Evolutionary conservation across 2,329 filamentous ascomycete genomes (phyloP).

Genomic region (Talaromyces sp.): DNA sequence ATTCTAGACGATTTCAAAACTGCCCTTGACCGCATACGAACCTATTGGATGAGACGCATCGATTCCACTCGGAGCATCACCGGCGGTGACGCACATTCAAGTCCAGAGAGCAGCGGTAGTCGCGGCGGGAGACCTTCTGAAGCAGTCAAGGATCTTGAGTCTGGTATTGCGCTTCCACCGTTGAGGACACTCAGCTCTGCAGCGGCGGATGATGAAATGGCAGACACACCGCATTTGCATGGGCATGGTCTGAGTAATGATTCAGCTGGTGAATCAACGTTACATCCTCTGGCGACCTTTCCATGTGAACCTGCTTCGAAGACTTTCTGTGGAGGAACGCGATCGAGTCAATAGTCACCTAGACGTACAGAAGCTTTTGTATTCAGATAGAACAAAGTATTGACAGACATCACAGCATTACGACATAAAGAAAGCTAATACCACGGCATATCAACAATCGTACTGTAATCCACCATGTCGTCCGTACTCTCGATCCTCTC

Average conservation of each 20-base stretch:
- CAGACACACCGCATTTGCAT: not conserved
- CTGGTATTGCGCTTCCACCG: not conserved
- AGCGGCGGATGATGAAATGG: not conserved
- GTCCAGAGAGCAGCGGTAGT: not conserved
- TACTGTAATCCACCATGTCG: constrained; percentile 27
- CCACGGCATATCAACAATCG: constrained; percentile 26
- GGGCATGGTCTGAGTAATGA: not conserved
- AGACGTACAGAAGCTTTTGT: no score
- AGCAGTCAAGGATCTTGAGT: not conserved
- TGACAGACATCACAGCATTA: not conserved
- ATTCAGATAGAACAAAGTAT: not conserved
- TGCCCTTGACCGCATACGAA: constrained; percentile 41
- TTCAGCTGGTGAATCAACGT: not conserved
- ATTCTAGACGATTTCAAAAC: constrained; percentile 68
- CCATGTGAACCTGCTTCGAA: not conserved
- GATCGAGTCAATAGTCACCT: not conserved
- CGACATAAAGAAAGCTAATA: not conserved
- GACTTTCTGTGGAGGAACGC: not conserved
- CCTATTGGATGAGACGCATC: constrained; percentile 28
- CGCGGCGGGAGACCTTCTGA: not conserved
- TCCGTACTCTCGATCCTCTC: constrained; percentile 32
- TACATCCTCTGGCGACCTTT: not conserved
- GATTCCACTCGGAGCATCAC: not conserved
- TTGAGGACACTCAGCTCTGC: not conserved
- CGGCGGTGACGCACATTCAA: not conserved